Evolutionary conservation across 2,329 filamentous ascomycete genomes (phyloP).

Genomic region (Ascochyta fabae): DNA sequence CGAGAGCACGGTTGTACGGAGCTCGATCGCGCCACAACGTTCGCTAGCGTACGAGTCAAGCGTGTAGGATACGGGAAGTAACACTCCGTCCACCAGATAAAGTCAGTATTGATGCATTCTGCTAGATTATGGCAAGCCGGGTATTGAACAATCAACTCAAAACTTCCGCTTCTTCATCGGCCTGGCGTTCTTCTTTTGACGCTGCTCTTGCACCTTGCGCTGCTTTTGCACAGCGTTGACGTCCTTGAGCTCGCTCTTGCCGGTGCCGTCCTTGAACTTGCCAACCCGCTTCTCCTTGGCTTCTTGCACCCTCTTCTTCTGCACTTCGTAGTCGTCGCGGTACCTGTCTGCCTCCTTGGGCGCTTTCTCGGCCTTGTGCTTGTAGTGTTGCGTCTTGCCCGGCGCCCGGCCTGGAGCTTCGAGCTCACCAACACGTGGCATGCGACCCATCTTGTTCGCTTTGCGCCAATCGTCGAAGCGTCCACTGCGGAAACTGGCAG

Average conservation of each 20-base stretch:
- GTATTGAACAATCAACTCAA: conserved; percentile 32
- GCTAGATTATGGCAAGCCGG: conserved; percentile 13
- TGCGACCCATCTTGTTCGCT: conserved; percentile 76
- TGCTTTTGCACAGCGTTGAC: conserved; percentile 85
- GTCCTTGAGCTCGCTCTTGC: conserved; percentile 79
- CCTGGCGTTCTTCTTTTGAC: conserved; percentile 85
- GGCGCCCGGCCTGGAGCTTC: conserved; percentile 58
- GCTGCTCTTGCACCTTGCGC: conserved; percentile 76
- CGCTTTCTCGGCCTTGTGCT: conserved; percentile 84
- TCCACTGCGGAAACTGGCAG: conserved; percentile 89
- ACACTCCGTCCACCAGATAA: conserved; percentile 6
- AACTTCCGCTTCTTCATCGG: conserved; percentile 68
- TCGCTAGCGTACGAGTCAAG: conserved; percentile 11
- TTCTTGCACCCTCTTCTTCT: conserved; percentile 88
- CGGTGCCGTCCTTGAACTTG: conserved; percentile 73
- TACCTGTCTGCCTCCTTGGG: conserved; percentile 94
- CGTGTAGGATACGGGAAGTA: conserved; percentile 1
- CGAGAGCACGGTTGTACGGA: not conserved
- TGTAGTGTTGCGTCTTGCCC: conserved; percentile 58
- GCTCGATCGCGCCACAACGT: conserved; percentile 9
- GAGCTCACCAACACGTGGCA: conserved; percentile 82
- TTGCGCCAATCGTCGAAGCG: conserved; percentile 93
- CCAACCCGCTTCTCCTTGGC: conserved; percentile 85
- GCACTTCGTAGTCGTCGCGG: conserved; percentile 85
- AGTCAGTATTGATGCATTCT: conserved; percentile 15